phyloP scores from a whole-genome alignment of 2,329 filamentous ascomycete genomes.

The Fusarium buharicum region DNA sequence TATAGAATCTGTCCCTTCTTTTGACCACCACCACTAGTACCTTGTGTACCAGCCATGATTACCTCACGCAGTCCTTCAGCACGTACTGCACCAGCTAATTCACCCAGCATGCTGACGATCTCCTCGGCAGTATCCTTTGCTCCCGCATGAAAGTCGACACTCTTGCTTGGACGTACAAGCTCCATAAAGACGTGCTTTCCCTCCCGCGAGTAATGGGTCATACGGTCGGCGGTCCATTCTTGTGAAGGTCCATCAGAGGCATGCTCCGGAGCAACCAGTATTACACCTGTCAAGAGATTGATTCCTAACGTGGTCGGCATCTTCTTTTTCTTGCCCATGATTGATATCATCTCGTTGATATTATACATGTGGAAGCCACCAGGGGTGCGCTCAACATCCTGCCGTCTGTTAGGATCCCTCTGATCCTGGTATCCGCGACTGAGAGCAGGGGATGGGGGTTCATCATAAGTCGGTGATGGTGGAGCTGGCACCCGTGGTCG shows the following conservation, averaged over 20 bases:
- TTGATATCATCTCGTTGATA: conserved; percentile 96
- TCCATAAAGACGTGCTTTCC: conserved; percentile 98
- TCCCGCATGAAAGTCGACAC: conserved; percentile 94
- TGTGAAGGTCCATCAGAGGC: conserved; percentile 83
- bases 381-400: conserved; percentile 64
- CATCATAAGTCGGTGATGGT: conserved; percentile 40
- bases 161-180: conserved; percentile 90
- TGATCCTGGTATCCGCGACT: conserved; percentile 49
- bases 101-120: conserved; percentile 87
- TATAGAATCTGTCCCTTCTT: conserved; percentile 91
- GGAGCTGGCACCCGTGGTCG: conserved; percentile 45
- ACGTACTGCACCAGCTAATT: conserved; percentile 85
- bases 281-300: conserved; percentile 86
- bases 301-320: conserved; percentile 98
- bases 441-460: conserved; percentile 35
- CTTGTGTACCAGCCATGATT: conserved; percentile 78
- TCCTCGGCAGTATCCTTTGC: conserved; percentile 97
- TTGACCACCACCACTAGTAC: conserved; percentile 48
- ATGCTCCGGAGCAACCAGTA: conserved; percentile 90
- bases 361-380: conserved; percentile 95
- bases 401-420: conserved; percentile 28
- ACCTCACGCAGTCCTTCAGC: conserved; percentile 89
- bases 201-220: conserved; percentile 98
- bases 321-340: conserved; percentile 97
- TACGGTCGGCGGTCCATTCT: conserved; percentile 93